A percentile compares a stretch with the other conserved stretches of the same genome.
Conservation (phyloP, 1,284 basidiomycete genomes). For the Porphyrellus sp. region DNA sequence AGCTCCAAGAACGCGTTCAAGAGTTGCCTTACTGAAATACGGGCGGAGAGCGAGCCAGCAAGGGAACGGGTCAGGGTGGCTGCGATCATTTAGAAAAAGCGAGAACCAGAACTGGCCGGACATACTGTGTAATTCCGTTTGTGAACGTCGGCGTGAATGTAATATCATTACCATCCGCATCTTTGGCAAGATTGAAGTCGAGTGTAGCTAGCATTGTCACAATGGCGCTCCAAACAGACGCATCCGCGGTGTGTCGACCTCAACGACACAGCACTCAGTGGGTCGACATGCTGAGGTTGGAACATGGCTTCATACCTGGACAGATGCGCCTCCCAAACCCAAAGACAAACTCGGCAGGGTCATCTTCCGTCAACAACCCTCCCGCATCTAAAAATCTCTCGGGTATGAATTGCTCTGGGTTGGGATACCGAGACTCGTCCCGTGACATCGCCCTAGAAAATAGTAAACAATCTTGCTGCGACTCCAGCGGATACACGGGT, state of each 20-base stretch:
- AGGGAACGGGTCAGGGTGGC: background rate
- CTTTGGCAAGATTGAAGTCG: slow-evolving; percentile 22
- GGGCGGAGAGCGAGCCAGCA: background rate
- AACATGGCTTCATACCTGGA: slow-evolving; percentile 9
- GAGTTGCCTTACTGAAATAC: background rate
- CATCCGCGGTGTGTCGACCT: slow-evolving; percentile 21
- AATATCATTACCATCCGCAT: slow-evolving; percentile 18
- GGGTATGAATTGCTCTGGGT: slow-evolving; percentile 18
- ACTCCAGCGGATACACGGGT: background rate
- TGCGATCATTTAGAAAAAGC: background rate
- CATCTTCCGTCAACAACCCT: slow-evolving; percentile 12
- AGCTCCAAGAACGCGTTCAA: background rate
- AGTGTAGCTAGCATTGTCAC: slow-evolving; percentile 26
- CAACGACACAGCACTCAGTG: too few species aligned
- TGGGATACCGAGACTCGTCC: slow-evolving; percentile 16
- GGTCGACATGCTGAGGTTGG: too few species aligned
- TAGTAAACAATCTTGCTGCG: background rate
- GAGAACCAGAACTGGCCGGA: background rate
- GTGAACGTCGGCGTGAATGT: slow-evolving; percentile 11
- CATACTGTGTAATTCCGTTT: slow-evolving; percentile 12
- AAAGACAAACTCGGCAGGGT: slow-evolving; percentile 12
- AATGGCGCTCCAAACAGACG: slow-evolving; percentile 22
- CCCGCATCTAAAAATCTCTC: slow-evolving; percentile 18
- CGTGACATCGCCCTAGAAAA: slow-evolving; percentile 19
- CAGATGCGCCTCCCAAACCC: slow-evolving; percentile 24